A percentile compares a stretch with the other conserved stretches of the same genome.
Evolutionary conservation across 805 yeast genomes (phyloP).

Genomic region (Teunomyces funiuensis): DNA sequence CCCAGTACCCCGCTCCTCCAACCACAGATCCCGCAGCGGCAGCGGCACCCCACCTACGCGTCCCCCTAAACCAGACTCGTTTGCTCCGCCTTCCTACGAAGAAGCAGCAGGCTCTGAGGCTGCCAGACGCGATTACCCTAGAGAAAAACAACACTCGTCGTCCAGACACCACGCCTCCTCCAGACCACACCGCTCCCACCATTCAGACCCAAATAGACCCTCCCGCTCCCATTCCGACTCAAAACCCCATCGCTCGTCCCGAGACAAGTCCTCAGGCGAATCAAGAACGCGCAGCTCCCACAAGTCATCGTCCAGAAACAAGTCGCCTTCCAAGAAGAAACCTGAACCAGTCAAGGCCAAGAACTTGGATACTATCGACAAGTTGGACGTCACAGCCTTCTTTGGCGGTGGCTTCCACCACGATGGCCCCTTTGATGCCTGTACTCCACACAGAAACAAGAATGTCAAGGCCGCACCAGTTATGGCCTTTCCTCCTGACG

Average conservation of each 20-base stretch:
- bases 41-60: conserved; percentile 17
- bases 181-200: conserved; percentile 24
- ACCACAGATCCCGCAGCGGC: conserved; percentile 8
- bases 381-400: conserved; percentile 91
- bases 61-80: conserved; percentile 16
- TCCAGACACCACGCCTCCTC: conserved; percentile 19
- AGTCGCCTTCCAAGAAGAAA: conserved; percentile 42
- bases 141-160: conserved; percentile 43
- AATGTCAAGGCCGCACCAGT: conserved; percentile 80
- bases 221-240: conserved; percentile 13
- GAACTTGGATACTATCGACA: conserved; percentile 90
- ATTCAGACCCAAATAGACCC: conserved; percentile 13
- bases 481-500: conserved; percentile 91
- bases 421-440: conserved; percentile 98
- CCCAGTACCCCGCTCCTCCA: conserved; percentile 29
- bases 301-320: conserved; percentile 17
- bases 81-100: conserved; percentile 66
- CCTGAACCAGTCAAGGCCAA: conserved; percentile 54
- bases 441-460: conserved; percentile 94
- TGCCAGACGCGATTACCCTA: conserved; percentile 48
- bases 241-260: conserved; percentile 10
- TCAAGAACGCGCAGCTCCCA: conserved; percentile 13
- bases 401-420: conserved; percentile 96
- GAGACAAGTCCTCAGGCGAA: conserved; percentile 7
- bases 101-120: conserved; percentile 59